Percentiles rank a stretch among this genome's conserved stretches.
Evolutionary conservation across 768 basidiomycete genomes (phyloP).

Genomic region (Mycena alexandri): DNA sequence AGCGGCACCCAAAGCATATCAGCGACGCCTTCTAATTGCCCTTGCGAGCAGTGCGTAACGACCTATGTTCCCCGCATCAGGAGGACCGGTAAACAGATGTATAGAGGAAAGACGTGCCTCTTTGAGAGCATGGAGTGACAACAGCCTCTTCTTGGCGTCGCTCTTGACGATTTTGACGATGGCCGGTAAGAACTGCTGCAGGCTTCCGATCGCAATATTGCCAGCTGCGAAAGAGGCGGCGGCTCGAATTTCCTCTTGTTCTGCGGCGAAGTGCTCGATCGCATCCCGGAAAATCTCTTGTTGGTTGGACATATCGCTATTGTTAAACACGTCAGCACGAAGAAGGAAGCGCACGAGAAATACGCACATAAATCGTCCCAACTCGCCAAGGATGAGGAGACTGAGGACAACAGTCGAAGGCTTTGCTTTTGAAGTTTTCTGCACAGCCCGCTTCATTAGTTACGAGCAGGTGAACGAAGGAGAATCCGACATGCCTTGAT

Average conservation of each 20-base stretch:
- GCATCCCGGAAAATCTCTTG: constrained; percentile 81
- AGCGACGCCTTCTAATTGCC: constrained; percentile 88
- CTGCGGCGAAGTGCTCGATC: constrained; percentile 79
- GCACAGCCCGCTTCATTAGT: constrained; percentile 1
- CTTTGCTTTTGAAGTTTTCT: constrained; percentile 72
- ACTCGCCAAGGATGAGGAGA: constrained; percentile 90
- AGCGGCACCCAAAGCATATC: constrained; percentile 93
- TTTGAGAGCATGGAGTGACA: constrained; percentile 93
- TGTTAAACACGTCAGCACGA: background rate
- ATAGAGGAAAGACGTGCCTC: constrained; percentile 66
- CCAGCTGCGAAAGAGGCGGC: constrained; percentile 97
- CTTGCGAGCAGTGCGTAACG: constrained; percentile 89
- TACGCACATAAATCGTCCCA: constrained; percentile 89
- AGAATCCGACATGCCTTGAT: constrained; percentile 69
- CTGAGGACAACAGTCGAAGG: constrained; percentile 82
- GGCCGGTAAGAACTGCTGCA: constrained; percentile 86
- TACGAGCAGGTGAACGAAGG: background rate
- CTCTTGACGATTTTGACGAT: constrained; percentile 84
- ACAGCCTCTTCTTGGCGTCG: constrained; percentile 82
- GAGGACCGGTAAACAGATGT: too few relatives aligned
- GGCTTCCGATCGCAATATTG: constrained; percentile 95
- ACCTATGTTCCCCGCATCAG: constrained; percentile 61
- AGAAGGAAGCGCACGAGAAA: constrained; percentile 24
- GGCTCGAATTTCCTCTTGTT: constrained; percentile 88
- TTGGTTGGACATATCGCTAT: constrained; percentile 90